phyloP scores from a whole-genome alignment of 768 basidiomycete species.

The Coprinopsis cinerea region DNA sequence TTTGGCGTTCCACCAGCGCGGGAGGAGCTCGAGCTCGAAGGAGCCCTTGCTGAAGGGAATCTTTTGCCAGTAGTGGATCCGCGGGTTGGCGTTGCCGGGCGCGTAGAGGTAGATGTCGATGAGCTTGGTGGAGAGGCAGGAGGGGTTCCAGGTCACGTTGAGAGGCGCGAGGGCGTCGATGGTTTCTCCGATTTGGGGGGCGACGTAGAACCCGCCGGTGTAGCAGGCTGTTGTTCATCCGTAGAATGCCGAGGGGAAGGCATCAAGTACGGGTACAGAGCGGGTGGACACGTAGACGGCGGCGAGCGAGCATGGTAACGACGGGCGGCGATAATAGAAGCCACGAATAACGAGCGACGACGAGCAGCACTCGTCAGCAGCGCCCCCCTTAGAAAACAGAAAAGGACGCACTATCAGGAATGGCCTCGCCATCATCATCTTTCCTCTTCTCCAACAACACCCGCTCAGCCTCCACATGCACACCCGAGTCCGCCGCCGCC shows the following conservation, averaged over 20 bases:
- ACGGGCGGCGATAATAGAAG: no score
- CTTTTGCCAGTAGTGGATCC: constrained; percentile 52
- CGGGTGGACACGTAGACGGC: no score
- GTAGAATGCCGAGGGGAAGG: not conserved
- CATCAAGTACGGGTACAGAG: no score
- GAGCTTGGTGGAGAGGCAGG: constrained; percentile 43
- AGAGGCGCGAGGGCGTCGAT: constrained; percentile 45
- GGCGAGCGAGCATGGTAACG: no score
- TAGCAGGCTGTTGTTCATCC: constrained; percentile 35
- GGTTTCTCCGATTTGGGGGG: constrained; percentile 41
- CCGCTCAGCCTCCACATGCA: no score
- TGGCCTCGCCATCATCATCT: no score
- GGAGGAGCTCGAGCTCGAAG: constrained; percentile 45
- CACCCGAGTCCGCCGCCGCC: no score
- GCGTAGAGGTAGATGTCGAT: constrained; percentile 70
- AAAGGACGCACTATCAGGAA: no score
- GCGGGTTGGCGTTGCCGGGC: constrained; percentile 33
- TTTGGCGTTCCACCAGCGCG: constrained; percentile 70
- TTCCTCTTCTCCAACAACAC: no score
- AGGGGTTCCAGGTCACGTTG: constrained; percentile 58
- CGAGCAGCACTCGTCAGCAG: no score
- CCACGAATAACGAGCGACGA: no score
- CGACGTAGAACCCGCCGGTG: constrained; percentile 56
- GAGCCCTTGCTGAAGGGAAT: constrained; percentile 44
- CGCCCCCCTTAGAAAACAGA: no score